Evolutionary conservation across 2,329 filamentous ascomycete genomes (phyloP), one percentile per base, ranked within the genome.

Genomic region (Fusarium sp.): DNA sequence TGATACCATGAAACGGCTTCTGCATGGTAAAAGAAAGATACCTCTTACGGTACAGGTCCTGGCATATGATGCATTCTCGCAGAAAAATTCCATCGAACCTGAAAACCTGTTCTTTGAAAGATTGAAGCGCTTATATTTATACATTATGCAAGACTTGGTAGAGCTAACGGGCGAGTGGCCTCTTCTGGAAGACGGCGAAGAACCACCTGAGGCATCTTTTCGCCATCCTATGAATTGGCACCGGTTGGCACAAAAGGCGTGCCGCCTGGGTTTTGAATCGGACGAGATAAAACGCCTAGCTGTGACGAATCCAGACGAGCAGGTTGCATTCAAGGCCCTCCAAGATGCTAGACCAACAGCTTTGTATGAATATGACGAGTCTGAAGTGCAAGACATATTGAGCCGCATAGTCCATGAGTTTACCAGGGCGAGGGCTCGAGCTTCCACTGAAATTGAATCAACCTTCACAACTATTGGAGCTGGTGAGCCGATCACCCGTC

Each of bases 81-180:
- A 20, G 15, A 57, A 48, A 11, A 15, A n/a, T 11, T 37, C n/a
- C 5, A 30, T 35, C 10, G 44, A 38, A 20, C 53, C 53, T 4
- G n/a, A 40, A 6, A 13, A 23, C 30, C 6, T 50, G 13, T 63
- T 63, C 18, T 44, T 52, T 10, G 20, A 52, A 37, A 46, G 33
- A 17, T 26, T 65, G n/a, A 65, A 61, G 26, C 14, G 42, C 13
- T 46, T 65, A 3, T 57, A 65, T 12, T 32, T 65, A 15, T 56
- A 38, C 4, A 65, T 65, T 9, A 65, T 65, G 49, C 49, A 18
- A 20, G 38, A 65, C 33, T 37, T 65, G 15, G 50, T 65, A 7
- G 57, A 61, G 49, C 49, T 64, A 15, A 60, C 35, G 23, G 48
- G 55, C 7, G 13, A 64, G 37, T 53, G 48, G 44, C 61, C 61